These are phyloP conservation scores for Candida pseudoviswanathii DNA, from an alignment of 1,139 yeast genomes.

Conservation along the genomic window DNA sequence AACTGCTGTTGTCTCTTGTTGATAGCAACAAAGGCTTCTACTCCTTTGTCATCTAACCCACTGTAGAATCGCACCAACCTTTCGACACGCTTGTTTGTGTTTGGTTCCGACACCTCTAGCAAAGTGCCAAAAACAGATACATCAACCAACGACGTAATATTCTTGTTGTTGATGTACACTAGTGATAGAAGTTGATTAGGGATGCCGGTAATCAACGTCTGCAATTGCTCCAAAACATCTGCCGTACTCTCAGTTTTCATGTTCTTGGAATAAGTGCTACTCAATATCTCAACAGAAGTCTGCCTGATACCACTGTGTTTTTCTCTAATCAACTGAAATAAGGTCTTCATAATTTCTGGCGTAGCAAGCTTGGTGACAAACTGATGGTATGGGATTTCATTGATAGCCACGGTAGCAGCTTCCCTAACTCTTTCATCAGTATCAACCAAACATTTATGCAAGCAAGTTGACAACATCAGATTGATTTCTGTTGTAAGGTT, in stretches of 20 bases:
- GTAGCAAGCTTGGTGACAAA: slow-evolving; percentile 49
- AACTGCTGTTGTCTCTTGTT: slow-evolving; percentile 67
- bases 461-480: slow-evolving; percentile 56
- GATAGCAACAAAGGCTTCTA: slow-evolving; percentile 67
- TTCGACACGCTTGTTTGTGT: slow-evolving; percentile 47
- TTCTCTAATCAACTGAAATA: slow-evolving; percentile 70
- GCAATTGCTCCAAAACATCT: slow-evolving; percentile 29
- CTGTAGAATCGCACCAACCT: slow-evolving; percentile 54
- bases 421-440: slow-evolving; percentile 74
- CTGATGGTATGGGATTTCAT: slow-evolving; percentile 38
- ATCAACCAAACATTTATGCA: slow-evolving; percentile 72
- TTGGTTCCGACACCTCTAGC: slow-evolving; percentile 55
- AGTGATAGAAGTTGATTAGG: slow-evolving; percentile 71
- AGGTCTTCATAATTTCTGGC: slow-evolving; percentile 50
- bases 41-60: slow-evolving; percentile 58
- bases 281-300: slow-evolving; percentile 57
- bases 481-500: slow-evolving; percentile 52
- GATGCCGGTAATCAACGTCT: slow-evolving; percentile 45
- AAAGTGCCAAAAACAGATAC: slow-evolving; percentile 58
- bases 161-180: slow-evolving; percentile 72
- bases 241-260: slow-evolving; percentile 18
- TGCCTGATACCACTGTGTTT: slow-evolving; percentile 67
- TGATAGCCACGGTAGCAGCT: slow-evolving; percentile 55
- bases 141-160: slow-evolving; percentile 73
- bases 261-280: slow-evolving; percentile 52